Evolutionary conservation across 345 rosid genomes (phyloP).

Genomic region (Brassica napus): DNA sequence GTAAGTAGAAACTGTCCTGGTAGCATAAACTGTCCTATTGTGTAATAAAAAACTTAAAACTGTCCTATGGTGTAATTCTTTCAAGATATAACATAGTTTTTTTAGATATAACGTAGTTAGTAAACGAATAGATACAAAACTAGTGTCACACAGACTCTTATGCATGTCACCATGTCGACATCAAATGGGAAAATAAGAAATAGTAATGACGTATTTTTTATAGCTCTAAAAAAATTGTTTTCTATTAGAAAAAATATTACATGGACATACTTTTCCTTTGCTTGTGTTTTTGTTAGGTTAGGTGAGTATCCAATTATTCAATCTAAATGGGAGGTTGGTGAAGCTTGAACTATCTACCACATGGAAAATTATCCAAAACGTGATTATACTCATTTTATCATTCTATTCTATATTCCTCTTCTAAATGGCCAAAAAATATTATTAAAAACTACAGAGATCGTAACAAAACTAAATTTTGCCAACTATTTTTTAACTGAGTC

Average conservation of each 20-base stretch:
- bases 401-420: background rate
- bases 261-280: background rate
- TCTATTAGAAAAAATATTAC: background rate
- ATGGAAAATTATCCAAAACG: conserved; percentile 14
- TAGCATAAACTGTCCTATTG: too few species aligned
- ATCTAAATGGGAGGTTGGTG: conserved; percentile 31
- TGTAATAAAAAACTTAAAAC: too few species aligned
- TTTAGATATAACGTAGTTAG: too few species aligned
- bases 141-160: background rate
- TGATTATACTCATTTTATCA: conserved; percentile 1
- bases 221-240: background rate
- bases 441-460: background rate
- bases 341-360: conserved; percentile 17
- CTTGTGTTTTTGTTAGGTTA: background rate
- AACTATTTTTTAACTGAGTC: background rate
- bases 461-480: too few species aligned
- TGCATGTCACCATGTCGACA: conserved; percentile 7
- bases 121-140: too few species aligned
- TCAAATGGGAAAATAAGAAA: background rate
- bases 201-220: background rate
- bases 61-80: too few species aligned
- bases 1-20: too few species aligned
- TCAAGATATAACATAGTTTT: too few species aligned
- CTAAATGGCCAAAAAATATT: background rate
- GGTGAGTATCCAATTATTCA: conserved; percentile 22